Evolutionary conservation across 192 early-diverging fungal species (phyloP).

Genomic region (Coemansia sp.): DNA sequence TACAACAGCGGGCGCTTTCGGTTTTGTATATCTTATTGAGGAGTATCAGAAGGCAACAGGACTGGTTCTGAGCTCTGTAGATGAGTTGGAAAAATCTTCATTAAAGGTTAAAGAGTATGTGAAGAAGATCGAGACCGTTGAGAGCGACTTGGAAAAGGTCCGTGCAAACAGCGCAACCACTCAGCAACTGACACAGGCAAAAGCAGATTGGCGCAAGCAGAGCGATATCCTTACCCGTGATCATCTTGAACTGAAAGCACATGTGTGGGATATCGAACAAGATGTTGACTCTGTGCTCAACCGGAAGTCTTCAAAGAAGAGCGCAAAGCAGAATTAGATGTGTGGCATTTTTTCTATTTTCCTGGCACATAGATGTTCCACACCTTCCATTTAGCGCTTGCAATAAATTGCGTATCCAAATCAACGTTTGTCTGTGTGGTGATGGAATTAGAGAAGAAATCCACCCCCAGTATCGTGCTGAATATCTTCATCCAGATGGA

Average conservation of each 20-base stretch:
- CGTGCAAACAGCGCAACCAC: slow-evolving; percentile 59
- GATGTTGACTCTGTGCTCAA: slow-evolving; percentile 45
- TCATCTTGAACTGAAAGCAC: slow-evolving; percentile 80
- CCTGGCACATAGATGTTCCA: not conserved
- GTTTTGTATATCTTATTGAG: slow-evolving; percentile 83
- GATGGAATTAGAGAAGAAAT: slow-evolving; percentile 5
- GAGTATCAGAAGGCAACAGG: slow-evolving; percentile 79
- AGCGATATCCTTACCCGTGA: slow-evolving; percentile 73
- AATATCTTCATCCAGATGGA: not conserved
- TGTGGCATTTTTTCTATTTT: not conserved
- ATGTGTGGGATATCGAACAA: slow-evolving; percentile 69
- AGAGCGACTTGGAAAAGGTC: slow-evolving; percentile 61
- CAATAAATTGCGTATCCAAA: slow-evolving; percentile 4
- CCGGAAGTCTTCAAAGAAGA: slow-evolving; percentile 18
- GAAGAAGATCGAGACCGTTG: slow-evolving; percentile 74
- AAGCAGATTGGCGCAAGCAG: slow-evolving; percentile 55
- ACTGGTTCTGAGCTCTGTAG: slow-evolving; percentile 70
- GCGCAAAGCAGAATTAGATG: not conserved
- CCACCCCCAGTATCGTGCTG: slow-evolving; percentile 19
- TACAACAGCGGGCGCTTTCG: slow-evolving; percentile 67
- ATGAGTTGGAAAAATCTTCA: slow-evolving; percentile 75
- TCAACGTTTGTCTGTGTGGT: not conserved
- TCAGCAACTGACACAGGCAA: slow-evolving; percentile 51
- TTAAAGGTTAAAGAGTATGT: slow-evolving; percentile 74
- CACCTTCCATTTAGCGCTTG: not conserved